These are phyloP conservation scores for Notholithocarpus densiflorus DNA, from an alignment of 306 rosid species.

Conservation along the genomic window DNA sequence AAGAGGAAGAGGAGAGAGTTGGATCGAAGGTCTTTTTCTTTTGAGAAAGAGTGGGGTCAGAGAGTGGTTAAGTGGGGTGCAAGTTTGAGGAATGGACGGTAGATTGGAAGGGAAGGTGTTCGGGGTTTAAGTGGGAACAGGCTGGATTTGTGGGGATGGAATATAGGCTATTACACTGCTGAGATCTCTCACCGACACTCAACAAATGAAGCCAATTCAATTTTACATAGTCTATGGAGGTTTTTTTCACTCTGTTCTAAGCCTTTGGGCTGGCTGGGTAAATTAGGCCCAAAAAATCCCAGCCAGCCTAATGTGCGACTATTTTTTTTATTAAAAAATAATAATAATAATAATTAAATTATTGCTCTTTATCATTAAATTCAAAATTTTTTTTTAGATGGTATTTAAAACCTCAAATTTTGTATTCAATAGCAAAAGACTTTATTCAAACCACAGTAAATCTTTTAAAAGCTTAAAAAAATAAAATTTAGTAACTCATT, in stretches of 20 bases:
- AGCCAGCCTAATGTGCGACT: too few relatives aligned
- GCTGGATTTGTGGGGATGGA: constrained; percentile 30
- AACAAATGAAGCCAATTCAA: neutral
- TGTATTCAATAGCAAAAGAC: too few relatives aligned
- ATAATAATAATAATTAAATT: too few relatives aligned
- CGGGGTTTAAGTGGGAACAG: constrained; percentile 26
- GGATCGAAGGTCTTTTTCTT: constrained; percentile 34
- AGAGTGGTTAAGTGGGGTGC: constrained; percentile 13
- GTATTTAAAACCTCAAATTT: too few relatives aligned
- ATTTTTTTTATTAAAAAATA: too few relatives aligned
- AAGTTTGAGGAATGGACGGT: constrained; percentile 8
- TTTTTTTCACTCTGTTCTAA: too few relatives aligned
- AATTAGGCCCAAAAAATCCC: neutral
- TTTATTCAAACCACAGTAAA: too few relatives aligned
- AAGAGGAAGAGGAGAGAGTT: neutral
- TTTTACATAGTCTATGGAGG: neutral
- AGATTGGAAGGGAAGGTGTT: constrained; percentile 9
- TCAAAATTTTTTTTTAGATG: too few relatives aligned
- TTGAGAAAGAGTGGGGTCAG: neutral
- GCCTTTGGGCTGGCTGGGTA: neutral
- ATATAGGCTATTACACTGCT: neutral
- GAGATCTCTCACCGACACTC: constrained; percentile 22
- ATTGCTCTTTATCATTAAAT: too few relatives aligned
- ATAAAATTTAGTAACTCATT: too few relatives aligned
- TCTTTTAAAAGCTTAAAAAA: too few relatives aligned